A percentile compares a stretch with the other conserved stretches of the same genome.
Conservation (phyloP, 2,329 filamentous ascomycete species). For the Chaetomiaceae sp. region DNA sequence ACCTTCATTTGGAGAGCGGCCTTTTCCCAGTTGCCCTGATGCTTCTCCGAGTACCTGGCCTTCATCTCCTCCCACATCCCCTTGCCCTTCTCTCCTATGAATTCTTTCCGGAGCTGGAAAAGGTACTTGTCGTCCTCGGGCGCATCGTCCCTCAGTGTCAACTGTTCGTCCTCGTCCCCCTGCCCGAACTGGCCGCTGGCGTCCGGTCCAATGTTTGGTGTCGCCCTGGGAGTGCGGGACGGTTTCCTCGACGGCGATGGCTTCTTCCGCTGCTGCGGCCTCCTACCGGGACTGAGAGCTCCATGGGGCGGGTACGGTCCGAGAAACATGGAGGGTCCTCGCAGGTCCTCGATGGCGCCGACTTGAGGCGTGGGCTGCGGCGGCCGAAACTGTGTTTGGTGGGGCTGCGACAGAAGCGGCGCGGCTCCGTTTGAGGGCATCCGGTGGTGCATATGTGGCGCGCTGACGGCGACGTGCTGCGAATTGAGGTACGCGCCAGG, state of each 20-base stretch:
- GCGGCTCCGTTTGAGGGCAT: conserved; percentile 22
- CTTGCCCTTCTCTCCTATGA: conserved; percentile 47
- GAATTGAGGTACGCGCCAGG: conserved; percentile 10
- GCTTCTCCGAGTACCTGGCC: conserved; percentile 38
- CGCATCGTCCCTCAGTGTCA: conserved; percentile 41
- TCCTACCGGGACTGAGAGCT: conserved; percentile 19
- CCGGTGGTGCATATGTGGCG: conserved; percentile 24
- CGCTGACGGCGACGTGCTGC: conserved; percentile 13
- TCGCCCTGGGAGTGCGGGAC: conserved; percentile 19
- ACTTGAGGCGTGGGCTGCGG: conserved; percentile 14
- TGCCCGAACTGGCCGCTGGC: conserved; percentile 3
- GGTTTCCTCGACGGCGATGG: conserved; percentile 16
- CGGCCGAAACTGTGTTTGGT: conserved; percentile 23
- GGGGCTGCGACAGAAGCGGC: conserved; percentile 23
- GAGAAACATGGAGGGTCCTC: conserved; percentile 21
- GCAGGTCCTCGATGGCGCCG: conserved; percentile 26
- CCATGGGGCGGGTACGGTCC: conserved; percentile 18
- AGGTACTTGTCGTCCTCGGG: conserved; percentile 47
- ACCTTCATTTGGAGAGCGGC: conserved; percentile 55
- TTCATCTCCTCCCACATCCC: conserved; percentile 57
- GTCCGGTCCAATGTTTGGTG: conserved; percentile 15
- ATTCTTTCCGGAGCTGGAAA: conserved; percentile 45
- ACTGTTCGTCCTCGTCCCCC: conserved; percentile 24
- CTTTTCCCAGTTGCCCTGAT: conserved; percentile 36
- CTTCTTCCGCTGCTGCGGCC: conserved; percentile 22